Evolutionary conservation across 208 protist genomes (phyloP).

Genomic region (Strigomonas culicis): DNA sequence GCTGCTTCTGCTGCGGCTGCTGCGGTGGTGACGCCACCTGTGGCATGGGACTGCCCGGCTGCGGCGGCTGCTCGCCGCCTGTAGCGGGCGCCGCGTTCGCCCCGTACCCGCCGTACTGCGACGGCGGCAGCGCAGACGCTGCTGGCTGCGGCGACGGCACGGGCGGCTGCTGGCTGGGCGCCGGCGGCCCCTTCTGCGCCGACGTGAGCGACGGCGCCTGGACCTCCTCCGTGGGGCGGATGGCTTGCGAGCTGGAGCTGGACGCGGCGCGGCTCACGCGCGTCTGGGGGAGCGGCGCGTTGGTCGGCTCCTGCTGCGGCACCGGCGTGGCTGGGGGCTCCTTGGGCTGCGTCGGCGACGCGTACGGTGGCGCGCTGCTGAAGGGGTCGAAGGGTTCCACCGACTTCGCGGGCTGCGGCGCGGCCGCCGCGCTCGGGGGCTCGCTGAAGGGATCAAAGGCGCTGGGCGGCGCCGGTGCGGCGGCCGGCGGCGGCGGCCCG

Average conservation of each 20-base stretch:
- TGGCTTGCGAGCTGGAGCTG: slow-evolving; percentile 7
- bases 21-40: slow-evolving; percentile 3
- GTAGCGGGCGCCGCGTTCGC: not conserved
- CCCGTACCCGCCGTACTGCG: slow-evolving; percentile 6
- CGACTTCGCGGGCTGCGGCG: not conserved
- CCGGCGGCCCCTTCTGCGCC: slow-evolving; percentile 7
- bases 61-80: slow-evolving; percentile 10
- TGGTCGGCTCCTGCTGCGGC: not conserved
- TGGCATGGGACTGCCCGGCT: not conserved
- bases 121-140: slow-evolving; percentile 2
- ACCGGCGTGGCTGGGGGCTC: slow-evolving; percentile 24
- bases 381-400: slow-evolving; percentile 16
- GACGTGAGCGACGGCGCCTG: slow-evolving; percentile 5
- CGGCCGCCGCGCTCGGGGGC: not conserved
- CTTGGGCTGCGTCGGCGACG: slow-evolving; percentile 17
- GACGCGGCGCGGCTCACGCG: slow-evolving; percentile 16
- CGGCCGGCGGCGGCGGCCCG: slow-evolving; percentile 10
- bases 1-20: slow-evolving; percentile 13
- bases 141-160: not conserved
- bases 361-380: slow-evolving; percentile 8
- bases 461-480: slow-evolving; percentile 1
- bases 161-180: slow-evolving; percentile 5
- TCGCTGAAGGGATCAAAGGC: not conserved
- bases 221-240: slow-evolving; percentile 12
- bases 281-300: slow-evolving; percentile 16